Conservation (phyloP, 2,329 filamentous ascomycete genomes). For the Delphinella strobiligena region DNA sequence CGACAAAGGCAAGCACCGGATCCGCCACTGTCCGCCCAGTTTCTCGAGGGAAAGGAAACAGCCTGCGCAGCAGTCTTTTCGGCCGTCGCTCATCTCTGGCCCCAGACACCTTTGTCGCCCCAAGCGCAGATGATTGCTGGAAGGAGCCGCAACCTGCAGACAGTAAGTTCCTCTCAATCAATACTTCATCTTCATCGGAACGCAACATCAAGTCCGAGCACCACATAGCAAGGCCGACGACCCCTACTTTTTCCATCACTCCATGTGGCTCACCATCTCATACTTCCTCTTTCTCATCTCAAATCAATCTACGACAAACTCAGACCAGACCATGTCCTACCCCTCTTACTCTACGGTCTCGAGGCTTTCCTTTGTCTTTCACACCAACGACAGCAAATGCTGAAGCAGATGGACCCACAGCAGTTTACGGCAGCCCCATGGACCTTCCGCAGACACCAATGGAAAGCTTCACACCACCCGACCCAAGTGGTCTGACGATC, state of each 20-base stretch:
- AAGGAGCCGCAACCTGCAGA: constrained; percentile 13
- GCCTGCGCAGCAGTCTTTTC: constrained; percentile 38
- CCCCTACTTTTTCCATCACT: constrained; percentile 23
- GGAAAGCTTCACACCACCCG: constrained; percentile 61
- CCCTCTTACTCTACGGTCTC: constrained; percentile 27
- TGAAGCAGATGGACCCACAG: constrained; percentile 12
- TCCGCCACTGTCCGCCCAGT: constrained; percentile 21
- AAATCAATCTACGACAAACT: constrained; percentile 26
- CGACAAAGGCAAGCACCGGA: constrained; percentile 58
- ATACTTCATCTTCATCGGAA: constrained; percentile 8
- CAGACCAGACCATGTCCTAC: constrained; percentile 24
- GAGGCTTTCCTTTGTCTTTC: constrained; percentile 8
- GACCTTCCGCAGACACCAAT: constrained; percentile 53
- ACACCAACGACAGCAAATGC: constrained; percentile 12
- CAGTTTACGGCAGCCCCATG: constrained; percentile 40
- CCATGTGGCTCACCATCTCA: constrained; percentile 20
- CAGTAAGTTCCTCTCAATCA: constrained; percentile 24
- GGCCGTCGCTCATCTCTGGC: constrained; percentile 33
- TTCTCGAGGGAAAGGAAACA: constrained; percentile 40
- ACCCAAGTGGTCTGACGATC: constrained; percentile 74
- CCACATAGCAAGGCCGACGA: constrained; percentile 15
- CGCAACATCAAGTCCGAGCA: constrained; percentile 16
- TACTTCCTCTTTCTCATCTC: constrained; percentile 25
- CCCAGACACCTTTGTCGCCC: constrained; percentile 34
- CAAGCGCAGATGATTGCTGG: constrained; percentile 15